Evolutionary conservation across 2,329 filamentous ascomycete genomes (phyloP).

Genomic region (Scortechinia acanthostroma): DNA sequence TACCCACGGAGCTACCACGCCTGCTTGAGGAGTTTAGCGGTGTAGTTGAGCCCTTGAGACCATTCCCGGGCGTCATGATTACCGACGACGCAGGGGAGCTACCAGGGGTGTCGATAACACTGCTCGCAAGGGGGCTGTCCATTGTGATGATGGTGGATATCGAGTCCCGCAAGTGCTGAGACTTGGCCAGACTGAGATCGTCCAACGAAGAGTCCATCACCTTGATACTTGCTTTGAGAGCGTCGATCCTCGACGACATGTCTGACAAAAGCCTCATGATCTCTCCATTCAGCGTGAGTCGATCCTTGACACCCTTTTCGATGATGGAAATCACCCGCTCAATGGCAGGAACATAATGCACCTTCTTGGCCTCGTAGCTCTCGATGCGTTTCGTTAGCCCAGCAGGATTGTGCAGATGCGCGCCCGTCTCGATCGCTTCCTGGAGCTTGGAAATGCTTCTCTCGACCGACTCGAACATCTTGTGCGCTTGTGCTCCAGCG

Average conservation of each 20-base stretch:
- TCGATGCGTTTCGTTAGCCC: conserved; percentile 76
- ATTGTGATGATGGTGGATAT: conserved; percentile 89
- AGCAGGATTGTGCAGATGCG: conserved; percentile 66
- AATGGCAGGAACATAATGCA: conserved; percentile 88
- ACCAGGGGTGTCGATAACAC: conserved; percentile 63
- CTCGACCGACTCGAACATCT: conserved; percentile 94
- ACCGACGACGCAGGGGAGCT: conserved; percentile 59
- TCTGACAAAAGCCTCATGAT: conserved; percentile 81
- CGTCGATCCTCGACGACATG: conserved; percentile 75
- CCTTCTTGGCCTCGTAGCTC: conserved; percentile 89
- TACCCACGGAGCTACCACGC: background rate
- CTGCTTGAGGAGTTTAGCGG: conserved; percentile 10
- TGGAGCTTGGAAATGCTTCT: conserved; percentile 76
- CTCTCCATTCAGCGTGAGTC: conserved; percentile 94
- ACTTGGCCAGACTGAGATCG: conserved; percentile 56
- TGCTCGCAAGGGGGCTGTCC: conserved; percentile 67
- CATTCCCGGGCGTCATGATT: conserved; percentile 48
- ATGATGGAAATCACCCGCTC: conserved; percentile 87
- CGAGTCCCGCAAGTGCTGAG: conserved; percentile 74
- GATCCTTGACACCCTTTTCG: conserved; percentile 87
- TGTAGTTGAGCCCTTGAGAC: conserved; percentile 31
- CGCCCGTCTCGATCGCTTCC: conserved; percentile 69
- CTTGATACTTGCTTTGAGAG: conserved; percentile 68
- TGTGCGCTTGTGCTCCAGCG: conserved; percentile 82
- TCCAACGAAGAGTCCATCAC: conserved; percentile 72